These are phyloP conservation scores for Coniochaeta ligniaria DNA, from an alignment of 2,329 filamentous ascomycete genomes.

Conservation along the genomic window DNA sequence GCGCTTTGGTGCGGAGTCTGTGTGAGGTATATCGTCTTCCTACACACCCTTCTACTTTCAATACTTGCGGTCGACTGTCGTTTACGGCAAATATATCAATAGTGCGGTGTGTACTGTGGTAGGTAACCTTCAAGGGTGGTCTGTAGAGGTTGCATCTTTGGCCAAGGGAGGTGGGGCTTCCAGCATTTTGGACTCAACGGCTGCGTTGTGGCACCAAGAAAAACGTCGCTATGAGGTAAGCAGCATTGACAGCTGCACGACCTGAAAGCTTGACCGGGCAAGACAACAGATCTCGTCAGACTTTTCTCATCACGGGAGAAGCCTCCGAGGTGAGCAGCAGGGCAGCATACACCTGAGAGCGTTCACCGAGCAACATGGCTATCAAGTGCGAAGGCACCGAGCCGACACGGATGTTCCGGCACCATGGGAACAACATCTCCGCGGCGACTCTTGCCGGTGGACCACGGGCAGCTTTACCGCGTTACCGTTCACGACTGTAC, in stretches of 20 bases:
- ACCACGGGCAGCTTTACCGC: not conserved
- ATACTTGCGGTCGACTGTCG: no score
- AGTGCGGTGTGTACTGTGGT: no score
- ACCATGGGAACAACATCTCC: not conserved
- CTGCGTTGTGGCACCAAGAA: not conserved
- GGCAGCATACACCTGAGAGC: not conserved
- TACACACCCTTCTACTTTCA: no score
- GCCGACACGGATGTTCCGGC: not conserved
- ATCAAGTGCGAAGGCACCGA: not conserved
- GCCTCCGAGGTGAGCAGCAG: not conserved
- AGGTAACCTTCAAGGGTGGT: no score
- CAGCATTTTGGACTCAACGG: not conserved
- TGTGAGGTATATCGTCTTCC: no score
- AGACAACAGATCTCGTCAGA: not conserved
- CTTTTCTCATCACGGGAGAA: not conserved
- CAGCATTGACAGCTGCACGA: not conserved
- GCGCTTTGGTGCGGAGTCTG: no score
- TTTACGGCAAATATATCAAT: no score
- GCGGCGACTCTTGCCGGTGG: not conserved
- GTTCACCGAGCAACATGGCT: not conserved
- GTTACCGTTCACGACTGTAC: no score
- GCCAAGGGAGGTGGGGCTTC: not conserved
- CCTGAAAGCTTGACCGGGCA: no score
- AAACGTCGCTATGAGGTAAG: not conserved
- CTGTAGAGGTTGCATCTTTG: no score